These are phyloP conservation scores for Fraxinus sp. DNA, from an alignment of 305 asterid species.

Conservation along the genomic window DNA sequence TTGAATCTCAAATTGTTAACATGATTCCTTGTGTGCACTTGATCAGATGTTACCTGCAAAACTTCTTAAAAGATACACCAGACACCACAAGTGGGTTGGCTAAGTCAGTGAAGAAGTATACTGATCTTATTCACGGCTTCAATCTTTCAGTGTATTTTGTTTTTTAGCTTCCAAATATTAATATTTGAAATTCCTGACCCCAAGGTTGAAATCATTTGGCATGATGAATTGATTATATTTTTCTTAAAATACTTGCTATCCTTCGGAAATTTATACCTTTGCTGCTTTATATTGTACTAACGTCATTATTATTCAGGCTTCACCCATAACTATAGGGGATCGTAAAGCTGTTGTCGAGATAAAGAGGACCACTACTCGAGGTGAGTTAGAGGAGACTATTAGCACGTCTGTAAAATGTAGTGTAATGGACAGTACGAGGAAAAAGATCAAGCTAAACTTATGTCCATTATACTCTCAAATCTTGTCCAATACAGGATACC, in stretches of 20 bases:
- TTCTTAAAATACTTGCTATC: not conserved
- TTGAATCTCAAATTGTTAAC: not conserved
- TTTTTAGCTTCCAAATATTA: not conserved
- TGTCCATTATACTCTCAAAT: not conserved
- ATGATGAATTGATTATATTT: not conserved
- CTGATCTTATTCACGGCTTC: not conserved
- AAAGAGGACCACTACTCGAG: conserved; percentile 77
- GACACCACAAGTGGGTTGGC: not conserved
- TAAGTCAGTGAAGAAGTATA: not conserved
- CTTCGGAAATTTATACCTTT: conserved; percentile 4
- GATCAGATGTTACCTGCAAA: not conserved
- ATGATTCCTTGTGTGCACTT: not conserved
- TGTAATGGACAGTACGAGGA: not conserved
- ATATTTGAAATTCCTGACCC: not conserved
- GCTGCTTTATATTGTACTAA: not conserved
- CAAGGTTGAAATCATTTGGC: not conserved
- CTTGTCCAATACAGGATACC: not conserved
- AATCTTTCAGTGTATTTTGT: not conserved
- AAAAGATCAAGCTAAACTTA: not conserved
- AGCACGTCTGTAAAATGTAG: not conserved
- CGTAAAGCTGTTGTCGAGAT: conserved; percentile 72
- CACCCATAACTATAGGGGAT: conserved; percentile 64
- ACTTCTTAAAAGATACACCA: not conserved
- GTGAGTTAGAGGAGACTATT: conserved; percentile 32
- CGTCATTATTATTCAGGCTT: conserved; percentile 46